Evolutionary conservation across 2,329 filamentous ascomycete genomes (phyloP).

Genomic region (Onygenales sp.): DNA sequence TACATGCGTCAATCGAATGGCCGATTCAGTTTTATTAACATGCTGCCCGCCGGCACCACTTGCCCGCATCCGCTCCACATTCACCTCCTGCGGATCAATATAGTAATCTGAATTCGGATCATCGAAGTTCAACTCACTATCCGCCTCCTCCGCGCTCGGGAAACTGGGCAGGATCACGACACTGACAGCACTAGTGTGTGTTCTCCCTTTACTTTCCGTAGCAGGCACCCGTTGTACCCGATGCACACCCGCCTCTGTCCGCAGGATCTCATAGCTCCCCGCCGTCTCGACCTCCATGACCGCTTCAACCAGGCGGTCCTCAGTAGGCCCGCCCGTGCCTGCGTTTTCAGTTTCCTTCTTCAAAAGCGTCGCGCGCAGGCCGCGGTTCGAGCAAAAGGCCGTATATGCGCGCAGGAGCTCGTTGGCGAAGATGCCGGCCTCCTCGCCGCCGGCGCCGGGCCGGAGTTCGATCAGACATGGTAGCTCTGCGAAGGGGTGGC

Average conservation of each 20-base stretch:
- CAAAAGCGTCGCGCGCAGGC: constrained; percentile 57
- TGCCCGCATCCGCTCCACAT: constrained; percentile 80
- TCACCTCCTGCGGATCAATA: constrained; percentile 73
- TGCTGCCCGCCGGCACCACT: constrained; percentile 91
- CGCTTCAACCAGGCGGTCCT: constrained; percentile 71
- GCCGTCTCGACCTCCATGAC: constrained; percentile 70
- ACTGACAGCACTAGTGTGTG: constrained; percentile 85
- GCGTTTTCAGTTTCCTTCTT: constrained; percentile 72
- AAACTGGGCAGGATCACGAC: constrained; percentile 88
- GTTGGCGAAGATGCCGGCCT: constrained; percentile 83
- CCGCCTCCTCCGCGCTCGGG: constrained; percentile 41
- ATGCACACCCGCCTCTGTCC: constrained; percentile 88
- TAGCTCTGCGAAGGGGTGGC: constrained; percentile 80
- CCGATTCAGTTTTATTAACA: constrained; percentile 96
- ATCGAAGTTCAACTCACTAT: constrained; percentile 54
- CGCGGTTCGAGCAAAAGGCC: constrained; percentile 60
- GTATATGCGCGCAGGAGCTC: constrained; percentile 87
- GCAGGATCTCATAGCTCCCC: constrained; percentile 71
- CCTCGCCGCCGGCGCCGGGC: constrained; percentile 82
- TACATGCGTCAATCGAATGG: constrained; percentile 81
- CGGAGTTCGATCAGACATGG: constrained; percentile 88
- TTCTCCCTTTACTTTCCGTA: constrained; percentile 83
- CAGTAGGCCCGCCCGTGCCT: constrained; percentile 45
- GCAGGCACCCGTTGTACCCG: constrained; percentile 86
- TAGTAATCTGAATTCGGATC: constrained; percentile 90